These are phyloP conservation scores for Lasiodiplodia gonubiensis DNA, from an alignment of 2,329 filamentous ascomycete genomes.

Conservation along the genomic window DNA sequence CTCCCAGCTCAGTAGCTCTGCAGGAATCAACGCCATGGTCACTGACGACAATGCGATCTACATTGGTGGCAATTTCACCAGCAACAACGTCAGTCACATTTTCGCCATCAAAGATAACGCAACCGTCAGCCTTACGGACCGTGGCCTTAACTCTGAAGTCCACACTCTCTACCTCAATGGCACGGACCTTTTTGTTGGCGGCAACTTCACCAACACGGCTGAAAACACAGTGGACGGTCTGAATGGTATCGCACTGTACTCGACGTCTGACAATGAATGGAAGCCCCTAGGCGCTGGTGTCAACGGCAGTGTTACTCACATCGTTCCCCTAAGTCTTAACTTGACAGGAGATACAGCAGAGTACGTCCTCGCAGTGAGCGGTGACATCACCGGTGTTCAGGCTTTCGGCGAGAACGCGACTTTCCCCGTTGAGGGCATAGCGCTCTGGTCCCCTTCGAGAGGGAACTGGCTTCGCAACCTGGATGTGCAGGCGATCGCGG, in stretches of 20 bases:
- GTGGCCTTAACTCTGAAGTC: slow-evolving; percentile 83
- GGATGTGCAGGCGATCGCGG: slow-evolving; percentile 63
- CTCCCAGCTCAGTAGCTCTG: slow-evolving; percentile 68
- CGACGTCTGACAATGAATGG: slow-evolving; percentile 73
- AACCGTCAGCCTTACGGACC: slow-evolving; percentile 66
- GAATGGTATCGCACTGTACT: slow-evolving; percentile 77
- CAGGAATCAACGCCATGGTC: slow-evolving; percentile 72
- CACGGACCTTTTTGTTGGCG: slow-evolving; percentile 76
- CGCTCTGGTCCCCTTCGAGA: slow-evolving; percentile 86
- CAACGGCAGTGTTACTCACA: slow-evolving; percentile 74
- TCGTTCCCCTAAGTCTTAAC: slow-evolving; percentile 82
- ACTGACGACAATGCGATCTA: slow-evolving; percentile 67
- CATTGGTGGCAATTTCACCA: slow-evolving; percentile 83
- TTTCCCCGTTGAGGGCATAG: slow-evolving; percentile 74
- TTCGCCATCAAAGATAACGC: slow-evolving; percentile 72
- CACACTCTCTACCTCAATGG: slow-evolving; percentile 70
- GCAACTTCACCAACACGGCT: slow-evolving; percentile 78
- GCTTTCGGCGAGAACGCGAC: slow-evolving; percentile 68
- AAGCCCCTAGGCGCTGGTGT: slow-evolving; percentile 81
- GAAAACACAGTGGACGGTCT: slow-evolving; percentile 68
- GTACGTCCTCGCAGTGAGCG: slow-evolving; percentile 78
- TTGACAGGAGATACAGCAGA: slow-evolving; percentile 72
- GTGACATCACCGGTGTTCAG: slow-evolving; percentile 75
- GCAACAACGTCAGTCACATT: slow-evolving; percentile 71
- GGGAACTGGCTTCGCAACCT: slow-evolving; percentile 89